Conservation (phyloP, 257 asterid genomes). For the Jaltomata sinuosa region DNA sequence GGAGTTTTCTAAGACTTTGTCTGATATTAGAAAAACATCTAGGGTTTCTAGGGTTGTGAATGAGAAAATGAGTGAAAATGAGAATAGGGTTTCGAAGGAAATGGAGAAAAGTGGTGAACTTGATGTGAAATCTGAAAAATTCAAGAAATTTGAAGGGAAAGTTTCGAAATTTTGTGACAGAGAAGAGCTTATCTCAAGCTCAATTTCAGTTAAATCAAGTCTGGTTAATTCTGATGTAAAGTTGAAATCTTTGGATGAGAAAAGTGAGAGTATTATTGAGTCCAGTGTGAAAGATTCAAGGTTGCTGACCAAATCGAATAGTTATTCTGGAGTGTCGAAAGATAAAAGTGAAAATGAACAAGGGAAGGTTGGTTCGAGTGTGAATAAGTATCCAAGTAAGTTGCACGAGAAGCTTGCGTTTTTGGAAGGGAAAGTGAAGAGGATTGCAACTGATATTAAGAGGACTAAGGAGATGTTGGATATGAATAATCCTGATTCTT, state of each 20-base stretch:
- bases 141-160: background rate
- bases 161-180: constrained; percentile 7
- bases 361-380: constrained; percentile 1
- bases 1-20: constrained; percentile 35
- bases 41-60: constrained; percentile 31
- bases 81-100: background rate
- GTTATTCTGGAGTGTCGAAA: constrained; percentile 8
- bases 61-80: constrained; percentile 7
- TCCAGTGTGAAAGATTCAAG: constrained; percentile 26
- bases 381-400: constrained; percentile 45
- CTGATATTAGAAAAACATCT: constrained; percentile 24
- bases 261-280: constrained; percentile 15
- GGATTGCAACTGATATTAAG: constrained; percentile 72
- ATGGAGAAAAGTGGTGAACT: background rate
- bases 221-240: constrained; percentile 12
- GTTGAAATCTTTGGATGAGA: constrained; percentile 15
- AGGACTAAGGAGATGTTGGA: constrained; percentile 68
- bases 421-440: constrained; percentile 76
- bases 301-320: constrained; percentile 15
- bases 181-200: constrained; percentile 16
- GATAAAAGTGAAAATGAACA: constrained; percentile 23
- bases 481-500: constrained; percentile 52
- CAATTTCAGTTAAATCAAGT: constrained; percentile 7
- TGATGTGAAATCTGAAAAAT: no score
- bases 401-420: constrained; percentile 71